Evolutionary conservation across 768 basidiomycete species (phyloP), one percentile per base, ranked within the genome.

Genomic region (Xerocomus spinulosus): DNA sequence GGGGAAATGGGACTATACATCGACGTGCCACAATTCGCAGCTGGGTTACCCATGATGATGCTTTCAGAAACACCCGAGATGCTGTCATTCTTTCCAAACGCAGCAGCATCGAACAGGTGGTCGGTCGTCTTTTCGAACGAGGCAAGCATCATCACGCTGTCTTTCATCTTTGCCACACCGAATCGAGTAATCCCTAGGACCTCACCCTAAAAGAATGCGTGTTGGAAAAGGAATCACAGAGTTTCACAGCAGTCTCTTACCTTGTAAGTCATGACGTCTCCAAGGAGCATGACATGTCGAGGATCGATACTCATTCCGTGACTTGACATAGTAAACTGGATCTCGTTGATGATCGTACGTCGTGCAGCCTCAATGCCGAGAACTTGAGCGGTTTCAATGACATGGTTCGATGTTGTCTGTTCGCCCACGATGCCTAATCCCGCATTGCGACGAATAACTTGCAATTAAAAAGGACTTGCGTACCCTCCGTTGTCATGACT

Each of bases 51-150:
- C 92, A 99, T 94, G 68, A 99, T 98, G 64, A 99, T 99, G 64
- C 95, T 97, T 68, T 99, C 96, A 17, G 96, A 98, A 6, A 99
- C 95, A 42, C 96, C 96, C 25, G 91, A 85, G 45, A 99, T 96
- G 48, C 79, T 81, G 61, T 99, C 96, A 42, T 83, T 92, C 69
- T 98, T 98, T 10, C 93, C 92, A 66, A 87, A 94, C 3, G 96
- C 90, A 9, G 96, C 87, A 3, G 96, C 96, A 61, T 99, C 93
- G 70, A 99, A 99, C 50, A 99, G 71, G 68, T 99, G 96, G 72
- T 99, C 96, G 13, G 96, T 99, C 14, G 96, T 98, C 74, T 98
- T 98, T 70, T 99, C 96, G 68, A 99, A 99, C 21, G 92, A 96
- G 9, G 96, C 96, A 59, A 98, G 74, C 96, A 98, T 99, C 59